These are phyloP conservation scores for Aegilops longissima DNA, from an alignment of 176 grass and related monocot genomes.

Conservation along the genomic window DNA sequence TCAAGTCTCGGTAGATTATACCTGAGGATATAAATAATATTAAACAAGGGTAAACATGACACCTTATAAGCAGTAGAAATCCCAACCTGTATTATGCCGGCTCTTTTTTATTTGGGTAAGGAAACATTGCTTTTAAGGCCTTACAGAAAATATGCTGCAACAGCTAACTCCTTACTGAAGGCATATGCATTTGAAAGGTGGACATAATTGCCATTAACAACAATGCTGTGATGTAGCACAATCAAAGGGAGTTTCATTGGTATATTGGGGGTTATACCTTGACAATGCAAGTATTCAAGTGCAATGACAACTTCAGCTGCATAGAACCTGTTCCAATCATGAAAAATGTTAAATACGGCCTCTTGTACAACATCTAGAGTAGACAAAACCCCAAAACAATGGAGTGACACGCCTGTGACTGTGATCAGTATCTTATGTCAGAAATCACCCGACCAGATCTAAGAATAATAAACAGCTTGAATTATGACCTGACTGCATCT, in stretches of 20 bases:
- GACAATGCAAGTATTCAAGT: constrained; percentile 96
- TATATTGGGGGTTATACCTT: constrained; percentile 48
- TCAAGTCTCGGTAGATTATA: constrained; percentile 93
- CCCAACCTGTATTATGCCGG: not conserved
- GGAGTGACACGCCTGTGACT: not conserved
- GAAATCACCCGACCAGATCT: not conserved
- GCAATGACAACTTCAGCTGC: constrained; percentile 85
- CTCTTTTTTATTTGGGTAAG: not conserved
- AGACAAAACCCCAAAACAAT: not conserved
- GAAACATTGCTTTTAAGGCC: not conserved
- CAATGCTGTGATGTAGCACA: not conserved
- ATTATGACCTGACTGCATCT: constrained; percentile 84
- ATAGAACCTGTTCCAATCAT: constrained; percentile 67
- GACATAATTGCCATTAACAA: not conserved
- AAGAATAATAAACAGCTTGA: constrained; percentile 9
- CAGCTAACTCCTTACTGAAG: not conserved
- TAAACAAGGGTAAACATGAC: not conserved
- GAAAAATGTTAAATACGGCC: constrained; percentile 1
- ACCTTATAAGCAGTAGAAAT: not conserved
- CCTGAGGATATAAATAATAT: constrained; percentile 40
- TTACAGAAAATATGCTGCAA: not conserved
- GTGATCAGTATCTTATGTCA: not conserved
- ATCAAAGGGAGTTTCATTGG: not conserved
- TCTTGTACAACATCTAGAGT: not conserved
- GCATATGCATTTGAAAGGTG: not conserved